Base-by-base conservation (phyloP, 1,284 basidiomycete species). In the Pseudozyma pruni region DNA sequence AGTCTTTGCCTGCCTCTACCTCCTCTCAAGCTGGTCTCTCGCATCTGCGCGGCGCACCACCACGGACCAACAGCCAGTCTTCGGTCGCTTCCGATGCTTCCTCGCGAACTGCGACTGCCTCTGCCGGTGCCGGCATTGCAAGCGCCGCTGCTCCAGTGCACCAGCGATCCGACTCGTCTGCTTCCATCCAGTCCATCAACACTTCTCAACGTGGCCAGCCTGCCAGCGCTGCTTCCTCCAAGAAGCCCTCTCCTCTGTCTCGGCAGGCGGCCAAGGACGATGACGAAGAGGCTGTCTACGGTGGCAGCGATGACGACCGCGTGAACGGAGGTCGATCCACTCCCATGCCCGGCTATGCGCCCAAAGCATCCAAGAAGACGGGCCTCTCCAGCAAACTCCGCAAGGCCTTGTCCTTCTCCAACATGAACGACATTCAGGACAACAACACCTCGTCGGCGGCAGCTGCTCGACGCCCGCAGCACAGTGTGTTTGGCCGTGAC, bases 241-340 rank as follows among this genome's bases (percentile, higher is more conserved):
- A 76, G 57, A 73, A 71, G 44, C 76, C 77, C 19, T 79, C 77
- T 23, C 77, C 77, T 2, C 45, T 79, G 13, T 79, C 77, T 13
- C 57, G 69, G 42, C 72, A 66, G 34, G 50, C 59, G 3, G 50
- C 54, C 48, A 58, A 60, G 55, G 74, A 74, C 14, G 76, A 78
- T 47, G 75, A 76, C 20, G 58, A 68, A 9, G 69, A 57, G 25
- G 76, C 75, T 3, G 56, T 61, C 13, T 74, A 76, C 50, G 75
- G 71, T 25, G 72, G 74, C 23, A 76, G 75, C 62, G 76, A 78
- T 38, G 72, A 76, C 44, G 75, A 75, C 17, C 55, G 70, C 14
- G 61, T 66, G n/a, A 40, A 48, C 19, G 68, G 68, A n/a, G 74
- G 69, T 13, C 56, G 74, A 14, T 62, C 72, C 19, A 74, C 67